Conservation (phyloP, 2,329 filamentous ascomycete genomes). For the Didymella pomorum region DNA sequence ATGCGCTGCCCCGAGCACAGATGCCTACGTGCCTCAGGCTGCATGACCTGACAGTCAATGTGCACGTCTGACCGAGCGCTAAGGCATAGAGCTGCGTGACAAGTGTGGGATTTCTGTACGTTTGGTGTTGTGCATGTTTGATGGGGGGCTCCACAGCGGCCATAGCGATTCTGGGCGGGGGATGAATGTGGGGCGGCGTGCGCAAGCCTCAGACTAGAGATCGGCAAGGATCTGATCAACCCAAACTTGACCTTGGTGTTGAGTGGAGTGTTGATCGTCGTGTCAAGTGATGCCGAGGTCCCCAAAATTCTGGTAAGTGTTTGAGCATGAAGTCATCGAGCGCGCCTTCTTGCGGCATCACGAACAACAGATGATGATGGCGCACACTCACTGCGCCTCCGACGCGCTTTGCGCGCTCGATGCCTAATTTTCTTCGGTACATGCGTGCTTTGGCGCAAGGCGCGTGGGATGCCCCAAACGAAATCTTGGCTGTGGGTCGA, state of each 20-base stretch:
- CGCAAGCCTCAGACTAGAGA: constrained; percentile 11
- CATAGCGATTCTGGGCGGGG: constrained; percentile 19
- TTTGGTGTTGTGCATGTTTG: constrained; percentile 22
- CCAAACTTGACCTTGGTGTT: neutral
- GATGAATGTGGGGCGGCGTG: constrained; percentile 14
- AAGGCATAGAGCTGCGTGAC: constrained; percentile 17
- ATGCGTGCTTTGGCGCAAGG: neutral
- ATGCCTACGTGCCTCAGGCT: constrained; percentile 1
- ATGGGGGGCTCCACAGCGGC: constrained; percentile 17
- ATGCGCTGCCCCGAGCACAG: constrained; percentile 1
- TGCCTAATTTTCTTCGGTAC: neutral
- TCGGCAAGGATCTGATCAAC: neutral
- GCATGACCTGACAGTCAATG: constrained; percentile 1
- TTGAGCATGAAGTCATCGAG: constrained; percentile 8
- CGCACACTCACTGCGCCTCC: neutral
- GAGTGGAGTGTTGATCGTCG: neutral
- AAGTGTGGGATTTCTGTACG: constrained; percentile 8
- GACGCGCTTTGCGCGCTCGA: neutral
- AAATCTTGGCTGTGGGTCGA: constrained; percentile 3
- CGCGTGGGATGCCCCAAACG: neutral
- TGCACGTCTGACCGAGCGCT: neutral
- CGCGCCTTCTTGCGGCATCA: neutral
- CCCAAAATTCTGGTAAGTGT: neutral
- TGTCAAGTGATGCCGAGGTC: constrained; percentile 1
- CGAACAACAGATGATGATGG: neutral